Base-by-base conservation (phyloP, 306 rosid genomes). In the Vicia faba region DNA sequence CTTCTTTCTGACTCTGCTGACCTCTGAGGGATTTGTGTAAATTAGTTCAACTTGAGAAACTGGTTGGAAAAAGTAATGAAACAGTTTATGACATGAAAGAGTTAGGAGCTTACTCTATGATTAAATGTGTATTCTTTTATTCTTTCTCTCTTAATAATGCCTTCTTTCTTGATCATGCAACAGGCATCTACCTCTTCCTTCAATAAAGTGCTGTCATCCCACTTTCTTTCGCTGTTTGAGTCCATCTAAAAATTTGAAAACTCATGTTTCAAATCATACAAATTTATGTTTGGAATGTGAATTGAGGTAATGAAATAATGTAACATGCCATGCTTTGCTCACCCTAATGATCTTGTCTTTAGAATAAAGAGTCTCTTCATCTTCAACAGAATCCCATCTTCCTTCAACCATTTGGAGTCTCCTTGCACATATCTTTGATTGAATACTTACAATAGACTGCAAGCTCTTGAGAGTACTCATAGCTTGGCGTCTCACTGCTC, bases 401-500 rank as follows among this genome's bases (percentile, higher is more conserved):
- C 74, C 79, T 79, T 79, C 89, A 35, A 53, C 75, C 66, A 68
- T 78, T 81, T 78, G 86, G 61, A 84, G 82, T 67, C 95, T 76
- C 75, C 84, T 88, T 29, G 96, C 86, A 49, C 84, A 79, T 41
- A 79, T 88, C 50, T 82, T 85, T 38, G 98, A 83, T 31, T 93
- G 97, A 48, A 89, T 86, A 50, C 75, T 93, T 16, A 93, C 84
- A 23, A 93, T 84, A 74, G 98, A 93, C 66, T 93, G 97, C 86
- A 93, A 81, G 74, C 91, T 73, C 79, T 86, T 88, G 4, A 93
- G 85, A 51, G 98, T 88, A 50, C 80, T 85, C 61, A 88, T 78
- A 16, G 97, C 91, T 84, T 93, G 96, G 60, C 96, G 93, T 58
- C 98, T 81, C 50, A 93, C 98, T 38, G 96, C 93, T 77, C 88